Percentiles rank a stretch among this genome's conserved stretches.
Evolutionary conservation across 352 stramenopile genomes (phyloP).

Genomic region (Globisporangium nagaii): DNA sequence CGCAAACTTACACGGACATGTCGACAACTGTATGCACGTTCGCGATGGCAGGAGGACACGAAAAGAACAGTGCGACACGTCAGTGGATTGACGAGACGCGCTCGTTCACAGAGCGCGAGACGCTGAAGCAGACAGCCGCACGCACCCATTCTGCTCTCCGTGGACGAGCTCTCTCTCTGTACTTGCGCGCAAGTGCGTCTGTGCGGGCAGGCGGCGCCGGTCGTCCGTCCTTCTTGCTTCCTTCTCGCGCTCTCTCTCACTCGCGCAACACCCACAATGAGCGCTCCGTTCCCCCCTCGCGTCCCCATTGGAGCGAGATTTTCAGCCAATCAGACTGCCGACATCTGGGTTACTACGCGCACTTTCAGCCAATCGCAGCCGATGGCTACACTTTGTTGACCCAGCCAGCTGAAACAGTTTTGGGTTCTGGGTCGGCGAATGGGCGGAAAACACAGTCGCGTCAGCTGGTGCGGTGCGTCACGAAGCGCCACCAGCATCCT

Average conservation of each 20-base stretch:
- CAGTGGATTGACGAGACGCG: no score
- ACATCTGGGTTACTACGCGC: no score
- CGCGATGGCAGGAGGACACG: neutral
- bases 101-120: neutral
- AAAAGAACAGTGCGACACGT: no score
- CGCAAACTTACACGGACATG: constrained; percentile 7
- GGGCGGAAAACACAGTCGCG: no score
- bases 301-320: neutral
- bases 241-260: neutral
- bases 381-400: constrained; percentile 3
- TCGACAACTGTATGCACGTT: constrained; percentile 6
- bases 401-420: no score
- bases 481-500: no score
- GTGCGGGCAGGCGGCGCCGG: no score
- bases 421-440: no score
- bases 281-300: neutral
- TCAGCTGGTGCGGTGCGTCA: no score
- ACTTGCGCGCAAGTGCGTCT: no score
- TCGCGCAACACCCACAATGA: constrained; percentile 1
- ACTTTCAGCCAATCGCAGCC: neutral
- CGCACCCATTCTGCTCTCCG: constrained; percentile 1
- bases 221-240: neutral
- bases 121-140: neutral
- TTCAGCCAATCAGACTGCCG: neutral
- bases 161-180: no score